Evolutionary conservation across 2,329 filamentous ascomycete species (phyloP).

Genomic region (Clonostachys rosea): DNA sequence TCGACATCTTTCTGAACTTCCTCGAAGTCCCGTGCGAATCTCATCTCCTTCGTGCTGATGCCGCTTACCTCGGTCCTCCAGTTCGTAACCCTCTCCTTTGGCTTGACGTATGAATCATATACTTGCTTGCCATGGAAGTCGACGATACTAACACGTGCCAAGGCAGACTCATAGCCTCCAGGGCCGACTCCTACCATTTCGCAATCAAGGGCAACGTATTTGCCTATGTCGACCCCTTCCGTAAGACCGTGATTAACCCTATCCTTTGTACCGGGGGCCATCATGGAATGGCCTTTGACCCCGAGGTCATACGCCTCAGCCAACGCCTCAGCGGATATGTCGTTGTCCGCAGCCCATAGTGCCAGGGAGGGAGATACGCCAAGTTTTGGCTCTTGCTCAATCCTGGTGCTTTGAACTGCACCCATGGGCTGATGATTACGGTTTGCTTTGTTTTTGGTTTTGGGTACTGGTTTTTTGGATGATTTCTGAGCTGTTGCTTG

Average conservation of each 20-base stretch:
- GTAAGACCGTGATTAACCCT: slow-evolving; percentile 61
- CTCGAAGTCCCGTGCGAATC: slow-evolving; percentile 63
- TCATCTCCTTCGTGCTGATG: slow-evolving; percentile 70
- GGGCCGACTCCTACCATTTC: slow-evolving; percentile 93
- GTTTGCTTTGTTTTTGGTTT: slow-evolving; percentile 5
- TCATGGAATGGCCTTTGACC: slow-evolving; percentile 38
- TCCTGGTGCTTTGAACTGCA: slow-evolving; percentile 43
- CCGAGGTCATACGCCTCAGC: slow-evolving; percentile 58
- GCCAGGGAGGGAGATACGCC: slow-evolving; percentile 49
- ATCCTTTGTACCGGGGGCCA: slow-evolving; percentile 39
- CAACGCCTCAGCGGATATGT: slow-evolving; percentile 55
- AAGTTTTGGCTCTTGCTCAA: slow-evolving; percentile 27
- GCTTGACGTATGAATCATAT: slow-evolving; percentile 88
- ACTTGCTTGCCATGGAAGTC: slow-evolving; percentile 91
- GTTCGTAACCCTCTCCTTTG: slow-evolving; percentile 75
- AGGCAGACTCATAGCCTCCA: slow-evolving; percentile 63
- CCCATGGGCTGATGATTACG: slow-evolving; percentile 40
- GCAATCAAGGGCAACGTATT: slow-evolving; percentile 91
- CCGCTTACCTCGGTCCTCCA: slow-evolving; percentile 88
- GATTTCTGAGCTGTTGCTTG: slow-evolving; percentile 5
- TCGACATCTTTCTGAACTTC: slow-evolving; percentile 72
- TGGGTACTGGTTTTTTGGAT: slow-evolving; percentile 6
- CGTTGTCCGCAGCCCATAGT: slow-evolving; percentile 57
- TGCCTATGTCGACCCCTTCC: slow-evolving; percentile 65
- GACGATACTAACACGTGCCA: slow-evolving; percentile 85